Evolutionary conservation across 2,329 filamentous ascomycete species (phyloP).

Genomic region (Fonsecaea erecta): DNA sequence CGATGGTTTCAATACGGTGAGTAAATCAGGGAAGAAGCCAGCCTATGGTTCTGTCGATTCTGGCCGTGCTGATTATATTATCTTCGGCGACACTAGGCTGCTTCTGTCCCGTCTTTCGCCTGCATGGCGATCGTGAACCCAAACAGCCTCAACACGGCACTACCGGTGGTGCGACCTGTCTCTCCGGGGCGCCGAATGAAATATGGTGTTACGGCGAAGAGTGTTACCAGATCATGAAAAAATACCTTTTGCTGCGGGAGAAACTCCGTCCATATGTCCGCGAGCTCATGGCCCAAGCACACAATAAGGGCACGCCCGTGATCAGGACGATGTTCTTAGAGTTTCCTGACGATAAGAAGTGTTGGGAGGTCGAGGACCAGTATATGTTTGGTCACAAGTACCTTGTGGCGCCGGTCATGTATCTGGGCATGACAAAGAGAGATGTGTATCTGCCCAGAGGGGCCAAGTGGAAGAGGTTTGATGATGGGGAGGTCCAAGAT

Average conservation of each 20-base stretch:
- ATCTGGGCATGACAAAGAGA: constrained; percentile 51
- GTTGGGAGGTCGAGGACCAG: constrained; percentile 64
- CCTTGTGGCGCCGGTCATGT: constrained; percentile 61
- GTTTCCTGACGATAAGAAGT: constrained; percentile 59
- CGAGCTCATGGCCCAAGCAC: constrained; percentile 63
- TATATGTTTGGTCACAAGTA: constrained; percentile 69
- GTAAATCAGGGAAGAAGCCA: constrained; percentile 19
- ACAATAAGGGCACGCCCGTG: constrained; percentile 63
- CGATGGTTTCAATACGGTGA: constrained; percentile 73
- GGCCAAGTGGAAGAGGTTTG: constrained; percentile 49
- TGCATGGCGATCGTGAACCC: constrained; percentile 70
- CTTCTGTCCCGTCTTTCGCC: constrained; percentile 66
- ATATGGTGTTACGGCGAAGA: constrained; percentile 69
- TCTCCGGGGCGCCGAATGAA: constrained; percentile 62
- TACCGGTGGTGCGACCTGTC: constrained; percentile 45
- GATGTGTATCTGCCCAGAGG: constrained; percentile 60
- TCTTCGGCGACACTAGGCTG: constrained; percentile 59
- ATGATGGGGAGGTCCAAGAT: constrained; percentile 40
- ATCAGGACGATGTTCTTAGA: constrained; percentile 69
- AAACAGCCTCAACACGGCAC: constrained; percentile 52
- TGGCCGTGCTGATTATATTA: not conserved
- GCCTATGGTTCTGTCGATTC: not conserved
- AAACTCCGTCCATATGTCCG: constrained; percentile 63
- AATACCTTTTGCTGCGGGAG: constrained; percentile 64
- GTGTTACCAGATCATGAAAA: constrained; percentile 64